Conservation (phyloP, 176 grass and related monocot species). For the Elaeis guineensis region DNA sequence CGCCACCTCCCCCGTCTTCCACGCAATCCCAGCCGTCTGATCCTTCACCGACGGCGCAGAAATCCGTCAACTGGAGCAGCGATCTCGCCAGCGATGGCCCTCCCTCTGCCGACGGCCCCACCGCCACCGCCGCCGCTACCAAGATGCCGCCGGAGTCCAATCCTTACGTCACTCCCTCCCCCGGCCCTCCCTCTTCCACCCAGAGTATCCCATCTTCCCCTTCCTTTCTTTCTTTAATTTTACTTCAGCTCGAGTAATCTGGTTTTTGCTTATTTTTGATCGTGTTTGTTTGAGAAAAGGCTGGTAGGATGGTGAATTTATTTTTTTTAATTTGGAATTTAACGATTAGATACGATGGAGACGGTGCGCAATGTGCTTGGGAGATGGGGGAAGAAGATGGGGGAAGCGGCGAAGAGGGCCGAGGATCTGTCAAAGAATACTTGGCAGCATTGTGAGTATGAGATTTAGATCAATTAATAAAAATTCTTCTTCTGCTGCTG, state of each 20-base stretch:
- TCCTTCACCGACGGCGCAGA: no score
- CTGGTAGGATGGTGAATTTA: no score
- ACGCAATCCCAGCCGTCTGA: no score
- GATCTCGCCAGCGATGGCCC: no score
- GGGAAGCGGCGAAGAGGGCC: slow-evolving; percentile 62
- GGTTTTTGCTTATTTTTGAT: not conserved
- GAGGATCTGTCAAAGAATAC: slow-evolving; percentile 92
- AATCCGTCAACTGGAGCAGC: no score
- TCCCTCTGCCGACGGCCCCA: no score
- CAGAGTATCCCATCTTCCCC: slow-evolving; percentile 26
- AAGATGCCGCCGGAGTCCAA: slow-evolving; percentile 29
- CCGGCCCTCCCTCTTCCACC: slow-evolving; percentile 27
- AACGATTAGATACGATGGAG: slow-evolving; percentile 47
- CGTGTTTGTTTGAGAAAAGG: no score
- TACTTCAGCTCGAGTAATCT: not conserved
- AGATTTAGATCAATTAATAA: not conserved
- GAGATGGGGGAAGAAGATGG: slow-evolving; percentile 69
- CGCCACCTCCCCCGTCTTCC: no score
- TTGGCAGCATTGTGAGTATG: slow-evolving; percentile 79
- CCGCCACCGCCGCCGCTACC: slow-evolving; percentile 9
- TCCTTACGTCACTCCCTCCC: slow-evolving; percentile 45
- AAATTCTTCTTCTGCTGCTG: no score
- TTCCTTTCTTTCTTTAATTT: not conserved
- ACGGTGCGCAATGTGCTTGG: slow-evolving; percentile 68
- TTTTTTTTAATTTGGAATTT: not conserved